These are phyloP conservation scores for Chytriomyces sp. DNA, from an alignment of 192 early-diverging fungal species.

Conservation along the genomic window DNA sequence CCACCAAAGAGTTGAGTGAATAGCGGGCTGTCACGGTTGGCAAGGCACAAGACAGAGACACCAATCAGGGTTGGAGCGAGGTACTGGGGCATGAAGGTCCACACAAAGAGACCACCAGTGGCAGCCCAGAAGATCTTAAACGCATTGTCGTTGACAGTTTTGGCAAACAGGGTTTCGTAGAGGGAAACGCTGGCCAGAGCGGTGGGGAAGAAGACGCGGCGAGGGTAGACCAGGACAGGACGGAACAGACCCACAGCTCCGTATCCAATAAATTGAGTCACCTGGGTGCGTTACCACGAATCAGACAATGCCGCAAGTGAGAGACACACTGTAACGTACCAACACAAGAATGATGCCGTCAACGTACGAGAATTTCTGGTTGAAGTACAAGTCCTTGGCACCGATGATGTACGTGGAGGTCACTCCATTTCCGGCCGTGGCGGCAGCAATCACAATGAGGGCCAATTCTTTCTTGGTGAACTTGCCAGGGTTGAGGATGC, in stretches of 20 bases:
- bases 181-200: slow-evolving; percentile 73
- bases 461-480: slow-evolving; percentile 85
- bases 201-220: slow-evolving; percentile 80
- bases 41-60: slow-evolving; percentile 10
- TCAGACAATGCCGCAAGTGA: slow-evolving; percentile 60
- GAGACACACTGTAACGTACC: background rate
- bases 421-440: slow-evolving; percentile 5
- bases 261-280: slow-evolving; percentile 51
- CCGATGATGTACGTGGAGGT: slow-evolving; percentile 21
- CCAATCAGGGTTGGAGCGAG: slow-evolving; percentile 14
- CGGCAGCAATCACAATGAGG: slow-evolving; percentile 59
- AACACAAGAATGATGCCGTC: background rate
- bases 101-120: slow-evolving; percentile 52
- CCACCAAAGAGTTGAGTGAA: slow-evolving; percentile 32
- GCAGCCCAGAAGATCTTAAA: slow-evolving; percentile 55
- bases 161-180: slow-evolving; percentile 71
- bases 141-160: slow-evolving; percentile 46
- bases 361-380: slow-evolving; percentile 6
- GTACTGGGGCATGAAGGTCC: slow-evolving; percentile 62
- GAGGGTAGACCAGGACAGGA: slow-evolving; percentile 77
- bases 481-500: slow-evolving; percentile 50
- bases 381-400: slow-evolving; percentile 28
- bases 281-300: slow-evolving; percentile 46
- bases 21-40: background rate
- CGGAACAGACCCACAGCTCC: slow-evolving; percentile 68